A percentile compares a stretch with the other conserved stretches of the same genome.
Evolutionary conservation across 805 yeast genomes (phyloP).

Genomic region (Candida easanensis): DNA sequence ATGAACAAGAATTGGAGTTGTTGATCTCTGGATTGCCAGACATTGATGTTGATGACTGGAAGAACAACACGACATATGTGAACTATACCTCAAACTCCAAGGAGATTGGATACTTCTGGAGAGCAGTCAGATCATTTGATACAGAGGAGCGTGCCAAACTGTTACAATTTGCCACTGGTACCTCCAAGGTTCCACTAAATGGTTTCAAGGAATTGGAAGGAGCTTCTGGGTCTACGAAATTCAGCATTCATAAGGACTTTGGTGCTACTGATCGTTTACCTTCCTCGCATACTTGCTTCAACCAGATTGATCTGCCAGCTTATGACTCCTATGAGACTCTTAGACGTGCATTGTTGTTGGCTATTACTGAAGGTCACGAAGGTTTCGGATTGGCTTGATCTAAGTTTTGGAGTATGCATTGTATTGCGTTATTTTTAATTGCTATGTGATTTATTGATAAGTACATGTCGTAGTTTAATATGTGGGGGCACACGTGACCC

Average conservation of each 20-base stretch:
- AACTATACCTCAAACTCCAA: conserved; percentile 81
- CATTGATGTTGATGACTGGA: conserved; percentile 96
- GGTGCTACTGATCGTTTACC: conserved; percentile 86
- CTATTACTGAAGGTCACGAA: conserved; percentile 92
- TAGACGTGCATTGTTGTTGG: conserved; percentile 74
- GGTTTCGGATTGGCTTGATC: conserved; percentile 84
- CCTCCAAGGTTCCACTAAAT: conserved; percentile 90
- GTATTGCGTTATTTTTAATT: no score
- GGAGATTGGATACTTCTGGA: conserved; percentile 96
- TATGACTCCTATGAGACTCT: conserved; percentile 86
- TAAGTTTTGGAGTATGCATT: neutral
- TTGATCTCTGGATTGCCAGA: conserved; percentile 94
- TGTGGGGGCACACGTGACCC: no score
- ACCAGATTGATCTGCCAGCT: conserved; percentile 90
- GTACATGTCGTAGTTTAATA: neutral
- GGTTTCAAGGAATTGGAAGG: conserved; percentile 92
- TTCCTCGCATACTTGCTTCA: conserved; percentile 95
- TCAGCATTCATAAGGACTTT: conserved; percentile 86
- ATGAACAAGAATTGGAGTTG: conserved; percentile 92
- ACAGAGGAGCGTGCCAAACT: conserved; percentile 91
- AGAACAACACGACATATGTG: conserved; percentile 73
- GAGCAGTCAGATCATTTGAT: conserved; percentile 93
- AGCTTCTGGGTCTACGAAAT: conserved; percentile 79
- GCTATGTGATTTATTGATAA: neutral
- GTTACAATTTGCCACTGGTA: conserved; percentile 95